Conservation (phyloP, 2,329 filamentous ascomycete species). For the Clarireedia paspali region DNA sequence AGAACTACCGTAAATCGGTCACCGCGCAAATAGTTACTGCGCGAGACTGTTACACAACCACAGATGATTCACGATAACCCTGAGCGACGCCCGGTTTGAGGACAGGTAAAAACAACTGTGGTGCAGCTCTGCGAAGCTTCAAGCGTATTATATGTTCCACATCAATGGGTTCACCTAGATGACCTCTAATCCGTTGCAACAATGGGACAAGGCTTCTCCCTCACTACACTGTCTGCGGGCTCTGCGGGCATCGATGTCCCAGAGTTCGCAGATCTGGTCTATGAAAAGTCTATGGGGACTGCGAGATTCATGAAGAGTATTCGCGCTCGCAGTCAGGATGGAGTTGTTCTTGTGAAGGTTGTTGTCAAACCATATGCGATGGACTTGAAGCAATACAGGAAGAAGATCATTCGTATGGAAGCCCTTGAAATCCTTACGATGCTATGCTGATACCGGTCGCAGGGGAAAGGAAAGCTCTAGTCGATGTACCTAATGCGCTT, state of each 20-base stretch:
- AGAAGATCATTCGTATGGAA: slow-evolving; percentile 62
- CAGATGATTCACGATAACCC: too few relatives aligned
- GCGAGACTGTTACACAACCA: too few relatives aligned
- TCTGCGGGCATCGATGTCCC: slow-evolving; percentile 90
- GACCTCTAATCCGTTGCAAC: slow-evolving; percentile 22
- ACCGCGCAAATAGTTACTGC: too few relatives aligned
- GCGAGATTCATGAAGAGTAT: slow-evolving; percentile 97
- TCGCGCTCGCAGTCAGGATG: slow-evolving; percentile 80
- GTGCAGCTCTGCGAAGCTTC: neutral
- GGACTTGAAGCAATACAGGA: slow-evolving; percentile 71
- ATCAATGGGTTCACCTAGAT: slow-evolving; percentile 25
- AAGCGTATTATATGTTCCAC: neutral
- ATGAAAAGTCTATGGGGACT: slow-evolving; percentile 86
- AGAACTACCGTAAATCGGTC: too few relatives aligned
- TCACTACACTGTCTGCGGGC: slow-evolving; percentile 84
- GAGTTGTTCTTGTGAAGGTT: slow-evolving; percentile 87
- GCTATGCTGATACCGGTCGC: slow-evolving; percentile 12
- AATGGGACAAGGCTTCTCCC: slow-evolving; percentile 97
- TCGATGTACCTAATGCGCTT: slow-evolving; percentile 83
- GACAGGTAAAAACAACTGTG: neutral
- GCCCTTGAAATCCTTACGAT: neutral
- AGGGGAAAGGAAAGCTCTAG: slow-evolving; percentile 74
- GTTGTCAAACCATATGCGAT: slow-evolving; percentile 89
- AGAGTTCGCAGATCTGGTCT: slow-evolving; percentile 81
- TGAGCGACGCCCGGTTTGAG: too few relatives aligned